Percentiles rank a stretch among this genome's conserved stretches.
Evolutionary conservation across 257 asterid genomes (phyloP).

Genomic region (Solanum rostratum): DNA sequence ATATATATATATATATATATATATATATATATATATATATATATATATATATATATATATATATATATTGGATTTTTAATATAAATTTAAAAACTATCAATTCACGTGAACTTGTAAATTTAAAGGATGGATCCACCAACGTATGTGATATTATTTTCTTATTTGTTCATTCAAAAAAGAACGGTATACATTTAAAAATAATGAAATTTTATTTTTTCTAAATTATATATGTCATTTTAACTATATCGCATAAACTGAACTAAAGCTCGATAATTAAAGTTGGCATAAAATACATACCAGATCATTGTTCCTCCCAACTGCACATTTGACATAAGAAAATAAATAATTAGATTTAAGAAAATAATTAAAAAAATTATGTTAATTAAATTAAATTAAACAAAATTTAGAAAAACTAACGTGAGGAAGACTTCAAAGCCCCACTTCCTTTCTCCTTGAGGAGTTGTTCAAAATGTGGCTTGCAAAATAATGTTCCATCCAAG

Average conservation of each 20-base stretch:
- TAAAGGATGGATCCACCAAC: no score
- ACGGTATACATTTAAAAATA: background rate
- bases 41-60: background rate
- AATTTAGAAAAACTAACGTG: constrained; percentile 19
- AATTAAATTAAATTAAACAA: background rate
- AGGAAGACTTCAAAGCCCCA: constrained; percentile 16
- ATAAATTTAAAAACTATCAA: background rate
- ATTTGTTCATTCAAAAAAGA: background rate
- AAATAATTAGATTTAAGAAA: background rate
- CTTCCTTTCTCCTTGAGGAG: constrained; percentile 48
- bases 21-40: background rate
- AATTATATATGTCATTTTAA: background rate
- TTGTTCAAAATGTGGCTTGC: constrained; percentile 64
- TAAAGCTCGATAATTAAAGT: background rate
- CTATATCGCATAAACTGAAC: background rate
- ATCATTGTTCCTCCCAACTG: constrained; percentile 33
- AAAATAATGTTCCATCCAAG: constrained; percentile 41
- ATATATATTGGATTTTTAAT: background rate
- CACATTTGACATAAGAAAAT: background rate
- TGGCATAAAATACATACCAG: constrained; percentile 16
- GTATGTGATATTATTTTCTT: background rate
- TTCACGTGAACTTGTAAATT: no score
- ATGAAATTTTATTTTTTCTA: background rate
- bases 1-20: no score
- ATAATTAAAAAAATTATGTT: background rate